Conservation (phyloP, 257 asterid genomes). For the Lycium ferocissimum region DNA sequence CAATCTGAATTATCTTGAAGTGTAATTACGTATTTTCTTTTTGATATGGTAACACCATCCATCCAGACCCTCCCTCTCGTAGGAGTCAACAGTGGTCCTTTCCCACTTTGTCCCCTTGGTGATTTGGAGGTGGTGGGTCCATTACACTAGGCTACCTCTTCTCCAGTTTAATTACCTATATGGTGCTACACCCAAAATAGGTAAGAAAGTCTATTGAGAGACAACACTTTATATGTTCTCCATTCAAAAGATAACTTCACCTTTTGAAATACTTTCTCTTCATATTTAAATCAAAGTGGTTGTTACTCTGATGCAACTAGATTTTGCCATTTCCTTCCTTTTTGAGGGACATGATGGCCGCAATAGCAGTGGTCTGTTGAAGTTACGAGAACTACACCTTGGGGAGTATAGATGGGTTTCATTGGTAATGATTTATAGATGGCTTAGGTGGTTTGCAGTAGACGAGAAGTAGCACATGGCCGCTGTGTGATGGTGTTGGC, state of each 20-base stretch:
- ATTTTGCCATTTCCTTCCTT: slow-evolving; percentile 6
- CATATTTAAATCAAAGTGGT: background rate
- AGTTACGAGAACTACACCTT: background rate
- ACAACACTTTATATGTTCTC: slow-evolving; percentile 2
- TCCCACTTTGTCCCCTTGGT: slow-evolving; percentile 8
- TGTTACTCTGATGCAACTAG: background rate
- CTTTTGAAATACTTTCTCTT: background rate
- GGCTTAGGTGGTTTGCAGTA: background rate
- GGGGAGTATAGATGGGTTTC: slow-evolving; percentile 16
- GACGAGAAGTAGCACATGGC: background rate
- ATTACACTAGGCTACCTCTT: slow-evolving; percentile 10
- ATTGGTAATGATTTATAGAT: background rate
- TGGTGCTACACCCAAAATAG: slow-evolving; percentile 19
- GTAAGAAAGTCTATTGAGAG: slow-evolving; percentile 13
- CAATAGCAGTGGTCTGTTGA: slow-evolving; percentile 7
- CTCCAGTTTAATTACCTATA: slow-evolving; percentile 21
- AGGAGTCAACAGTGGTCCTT: slow-evolving; percentile 2
- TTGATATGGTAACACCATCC: slow-evolving; percentile 19
- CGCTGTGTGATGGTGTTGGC: background rate
- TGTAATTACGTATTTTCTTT: background rate
- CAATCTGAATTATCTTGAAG: background rate
- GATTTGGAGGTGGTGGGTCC: slow-evolving; percentile 8
- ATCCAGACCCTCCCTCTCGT: background rate
- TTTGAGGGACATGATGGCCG: slow-evolving; percentile 24
- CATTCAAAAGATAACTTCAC: slow-evolving; percentile 11